Base-by-base conservation (phyloP, 2,329 filamentous ascomycete species). In the Neofusicoccum sp. region DNA sequence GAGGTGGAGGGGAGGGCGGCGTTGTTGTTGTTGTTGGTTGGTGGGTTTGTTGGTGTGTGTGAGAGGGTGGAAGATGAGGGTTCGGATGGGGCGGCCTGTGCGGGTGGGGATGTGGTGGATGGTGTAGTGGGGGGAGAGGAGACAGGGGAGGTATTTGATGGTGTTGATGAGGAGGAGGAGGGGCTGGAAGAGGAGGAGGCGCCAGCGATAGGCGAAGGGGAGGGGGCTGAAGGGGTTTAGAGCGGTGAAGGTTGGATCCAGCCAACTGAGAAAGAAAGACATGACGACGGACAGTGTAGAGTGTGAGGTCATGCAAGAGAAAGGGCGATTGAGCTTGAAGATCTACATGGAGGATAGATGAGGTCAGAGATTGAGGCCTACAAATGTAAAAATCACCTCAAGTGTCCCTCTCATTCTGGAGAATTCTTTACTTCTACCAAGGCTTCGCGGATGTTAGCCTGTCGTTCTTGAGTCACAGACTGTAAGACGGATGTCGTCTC, bases 1-100 rank as follows among this genome's bases (percentile, higher is more conserved):
- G 47, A 82, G 69, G 64, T 82, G 80, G 4, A 83, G 68, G 0
- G 80, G 80, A 0, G 66, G 66, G 56, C 77, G 81, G 0, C 75
- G 67, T 22, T 22, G 22, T 22, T 22, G 67, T 22, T 22, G 22
- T 22, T 22, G 22, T 22, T 22, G 22, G 3, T 71, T 69, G 8
- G 69, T 73, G 0, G 73, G 73, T 3, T 74, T 61, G 12, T 72
- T 71, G 31, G 73, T 75, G 44, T 82, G 72, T 37, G 73, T 65
- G n/a, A 78, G 68, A 12, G 80, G 79, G 64, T 80, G 77, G 16
- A 83, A 74, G 41, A 76, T 61, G 22, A 83, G 69, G 8, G 80
- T 73, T 6, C 79, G 78, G 78, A 80, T 80, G 65, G 80, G 78
- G 33, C 76, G 67, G 12, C 65, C 63, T 65, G 74, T 79, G 3